Conservation (phyloP, 805 yeast genomes). For the Metschnikowia borealis region DNA sequence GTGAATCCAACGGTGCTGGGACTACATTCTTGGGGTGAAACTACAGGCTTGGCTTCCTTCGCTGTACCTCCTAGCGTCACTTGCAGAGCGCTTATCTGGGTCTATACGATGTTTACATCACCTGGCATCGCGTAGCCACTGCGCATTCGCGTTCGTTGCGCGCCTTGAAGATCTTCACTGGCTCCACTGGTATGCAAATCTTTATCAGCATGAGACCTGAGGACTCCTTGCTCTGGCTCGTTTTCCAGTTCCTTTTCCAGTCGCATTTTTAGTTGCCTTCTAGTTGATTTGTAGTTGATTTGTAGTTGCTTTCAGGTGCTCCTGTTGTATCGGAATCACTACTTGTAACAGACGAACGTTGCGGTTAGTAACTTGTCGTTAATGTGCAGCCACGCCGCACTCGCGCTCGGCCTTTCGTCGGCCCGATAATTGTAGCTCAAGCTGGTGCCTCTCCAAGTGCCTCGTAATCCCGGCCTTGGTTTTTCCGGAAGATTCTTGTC, state of each 20-base stretch:
- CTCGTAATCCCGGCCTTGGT: slow-evolving; percentile 7
- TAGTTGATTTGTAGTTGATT: no score
- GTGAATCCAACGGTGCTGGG: no score
- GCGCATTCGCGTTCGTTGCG: neutral
- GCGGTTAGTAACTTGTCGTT: no score
- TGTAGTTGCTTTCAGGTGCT: no score
- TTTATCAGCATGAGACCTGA: no score
- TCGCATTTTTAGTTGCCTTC: no score
- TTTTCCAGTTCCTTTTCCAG: no score
- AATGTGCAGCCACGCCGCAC: no score
- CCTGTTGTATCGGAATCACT: no score
- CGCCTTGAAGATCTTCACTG: neutral
- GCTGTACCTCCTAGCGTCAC: neutral
- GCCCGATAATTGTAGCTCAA: neutral
- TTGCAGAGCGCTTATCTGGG: neutral
- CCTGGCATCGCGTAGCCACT: neutral
- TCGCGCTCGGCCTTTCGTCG: neutral
- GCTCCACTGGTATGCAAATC: neutral
- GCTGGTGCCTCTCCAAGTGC: neutral
- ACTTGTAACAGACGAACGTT: no score
- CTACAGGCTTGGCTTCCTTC: neutral
- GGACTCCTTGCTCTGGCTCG: no score
- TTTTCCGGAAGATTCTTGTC: slow-evolving; percentile 5
- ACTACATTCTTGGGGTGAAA: neutral
- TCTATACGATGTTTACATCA: neutral